phyloP scores from a whole-genome alignment of 345 rosid genomes.

The Populus simonii region DNA sequence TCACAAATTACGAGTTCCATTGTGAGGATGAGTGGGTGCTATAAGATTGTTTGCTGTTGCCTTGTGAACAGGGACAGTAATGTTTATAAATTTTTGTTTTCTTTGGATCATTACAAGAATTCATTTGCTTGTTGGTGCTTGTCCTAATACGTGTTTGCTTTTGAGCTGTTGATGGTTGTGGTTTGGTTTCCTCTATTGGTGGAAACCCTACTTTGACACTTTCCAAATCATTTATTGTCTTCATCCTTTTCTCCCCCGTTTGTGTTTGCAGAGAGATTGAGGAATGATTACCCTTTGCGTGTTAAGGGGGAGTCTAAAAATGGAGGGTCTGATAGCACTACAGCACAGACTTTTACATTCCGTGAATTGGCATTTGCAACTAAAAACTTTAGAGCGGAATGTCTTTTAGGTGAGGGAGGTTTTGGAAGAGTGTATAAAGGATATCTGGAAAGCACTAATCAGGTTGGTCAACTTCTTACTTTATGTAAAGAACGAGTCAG shows the following conservation, averaged over 20 bases:
- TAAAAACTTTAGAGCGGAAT: conserved; percentile 20
- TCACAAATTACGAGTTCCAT: background rate
- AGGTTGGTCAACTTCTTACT: conserved; percentile 14
- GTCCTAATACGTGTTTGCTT: background rate
- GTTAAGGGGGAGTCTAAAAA: conserved; percentile 6
- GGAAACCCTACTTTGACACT: background rate
- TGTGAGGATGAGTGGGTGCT: background rate
- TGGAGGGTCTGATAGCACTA: conserved; percentile 7
- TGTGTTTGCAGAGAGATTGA: conserved; percentile 13
- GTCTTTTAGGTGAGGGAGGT: conserved; percentile 31
- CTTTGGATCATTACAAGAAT: background rate
- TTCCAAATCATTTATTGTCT: background rate
- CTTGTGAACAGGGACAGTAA: background rate
- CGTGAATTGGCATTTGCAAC: conserved; percentile 20
- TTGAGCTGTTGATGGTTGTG: background rate
- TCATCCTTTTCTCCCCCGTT: background rate
- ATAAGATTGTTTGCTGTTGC: background rate
- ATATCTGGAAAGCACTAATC: conserved; percentile 16
- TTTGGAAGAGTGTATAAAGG: conserved; percentile 32
- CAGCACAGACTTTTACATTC: conserved; percentile 24
- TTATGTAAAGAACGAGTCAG: background rate
- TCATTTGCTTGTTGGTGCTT: background rate
- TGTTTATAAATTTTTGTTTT: no score
- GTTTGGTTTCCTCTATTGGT: background rate
- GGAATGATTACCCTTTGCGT: background rate